Evolutionary conservation across 176 grass and related monocot genomes (phyloP), one percentile per base, ranked within the genome.

Genomic region (Cenchrus americanus): DNA sequence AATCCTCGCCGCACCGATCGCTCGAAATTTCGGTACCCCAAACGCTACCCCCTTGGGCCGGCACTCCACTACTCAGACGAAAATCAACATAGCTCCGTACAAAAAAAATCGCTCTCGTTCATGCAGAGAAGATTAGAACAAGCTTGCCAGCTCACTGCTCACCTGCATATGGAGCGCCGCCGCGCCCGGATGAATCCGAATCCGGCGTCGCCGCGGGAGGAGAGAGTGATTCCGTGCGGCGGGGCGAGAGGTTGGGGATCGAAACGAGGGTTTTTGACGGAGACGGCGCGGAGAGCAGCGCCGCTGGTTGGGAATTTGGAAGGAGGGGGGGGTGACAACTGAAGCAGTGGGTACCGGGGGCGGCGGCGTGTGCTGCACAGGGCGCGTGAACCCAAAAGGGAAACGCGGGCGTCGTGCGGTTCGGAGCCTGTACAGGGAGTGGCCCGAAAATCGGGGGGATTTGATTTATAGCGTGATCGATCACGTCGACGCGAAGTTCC

Each of bases 371-470:
- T 27, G 27, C 27, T 10, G 69, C 21, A 12, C 10, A 6, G 13
- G 2, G 37, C 14, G 73, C 7, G 75, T 47, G 75, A 78, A 17
- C 11, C 73, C 2, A 22, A 27, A 70, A 26, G 27, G 49, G 64
- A 69, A 80, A 80, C 65, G 40, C 49, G 32, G 17, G 64, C 64
- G 63, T 54, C n/a, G 48, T 55, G 72, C 27, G 27, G 26, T 80
- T 24, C 17, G 26, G 19, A 23, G 37, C 4, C 50, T 40, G 15
- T 3, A 1, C 0, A 10, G 11, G 19, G 19, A 22, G 3, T 71
- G 37, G 32, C 40, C 15, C 23, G 5, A 14, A 18, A 10, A 6
- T 55, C n/a, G 6, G 2, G 12, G 69, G 27, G 62, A 5, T 23
- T 71, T 44, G 4, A 37, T 75, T 75, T 75, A 75, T 75, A 57